Evolutionary conservation across 140 eudicot species (phyloP).

Genomic region (Artemisia princeps): DNA sequence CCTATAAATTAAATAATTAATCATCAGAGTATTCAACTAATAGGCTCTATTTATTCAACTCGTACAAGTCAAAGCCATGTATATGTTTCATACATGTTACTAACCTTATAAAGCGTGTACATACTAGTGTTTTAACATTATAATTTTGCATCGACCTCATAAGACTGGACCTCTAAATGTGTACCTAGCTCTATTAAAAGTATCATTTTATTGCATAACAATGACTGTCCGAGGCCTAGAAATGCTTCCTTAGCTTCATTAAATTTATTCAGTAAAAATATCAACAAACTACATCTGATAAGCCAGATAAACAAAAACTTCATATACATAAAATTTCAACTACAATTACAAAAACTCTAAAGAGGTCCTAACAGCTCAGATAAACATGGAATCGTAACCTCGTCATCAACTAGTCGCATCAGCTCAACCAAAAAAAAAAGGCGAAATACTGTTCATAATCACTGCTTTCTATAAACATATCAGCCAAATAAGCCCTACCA

Average conservation of each 20-base stretch:
- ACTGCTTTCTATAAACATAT: too few relatives aligned
- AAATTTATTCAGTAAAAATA: not conserved
- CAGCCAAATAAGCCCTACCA: too few relatives aligned
- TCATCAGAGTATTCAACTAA: too few relatives aligned
- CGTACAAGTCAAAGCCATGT: too few relatives aligned
- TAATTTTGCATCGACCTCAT: not conserved
- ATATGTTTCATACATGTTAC: too few relatives aligned
- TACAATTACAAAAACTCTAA: not conserved
- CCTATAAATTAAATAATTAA: too few relatives aligned
- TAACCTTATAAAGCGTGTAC: too few relatives aligned
- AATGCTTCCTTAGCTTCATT: not conserved
- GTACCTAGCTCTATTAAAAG: not conserved
- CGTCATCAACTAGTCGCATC: too few relatives aligned
- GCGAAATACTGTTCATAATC: too few relatives aligned
- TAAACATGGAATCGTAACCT: not conserved
- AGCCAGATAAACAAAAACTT: not conserved
- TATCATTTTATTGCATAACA: not conserved
- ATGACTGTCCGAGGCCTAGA: not conserved
- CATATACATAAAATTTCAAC: too few relatives aligned
- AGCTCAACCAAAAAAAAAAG: too few relatives aligned
- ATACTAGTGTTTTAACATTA: not conserved
- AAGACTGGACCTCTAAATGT: not conserved
- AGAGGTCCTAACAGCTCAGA: constrained; percentile 20
- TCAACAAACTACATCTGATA: not conserved
- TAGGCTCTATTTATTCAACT: too few relatives aligned